These are phyloP conservation scores for Aspergillus costaricaensis DNA, from an alignment of 2,329 filamentous ascomycete species.

Conservation along the genomic window DNA sequence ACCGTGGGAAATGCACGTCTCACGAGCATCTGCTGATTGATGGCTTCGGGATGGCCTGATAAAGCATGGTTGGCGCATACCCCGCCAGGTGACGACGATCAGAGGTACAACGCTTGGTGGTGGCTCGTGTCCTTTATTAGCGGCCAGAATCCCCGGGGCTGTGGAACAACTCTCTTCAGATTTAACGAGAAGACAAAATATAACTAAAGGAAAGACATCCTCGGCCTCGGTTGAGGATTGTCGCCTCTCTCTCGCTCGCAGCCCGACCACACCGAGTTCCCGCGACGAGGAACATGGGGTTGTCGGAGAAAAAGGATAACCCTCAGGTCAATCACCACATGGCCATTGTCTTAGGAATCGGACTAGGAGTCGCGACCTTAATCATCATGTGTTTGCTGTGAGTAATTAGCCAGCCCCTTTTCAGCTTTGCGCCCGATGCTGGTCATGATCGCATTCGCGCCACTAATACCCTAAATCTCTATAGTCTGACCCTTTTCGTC, in stretches of 20 bases:
- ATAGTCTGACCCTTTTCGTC: slow-evolving; percentile 33
- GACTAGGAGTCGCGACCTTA: slow-evolving; percentile 33
- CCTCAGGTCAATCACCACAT: slow-evolving; percentile 29
- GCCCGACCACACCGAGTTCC: slow-evolving; percentile 2
- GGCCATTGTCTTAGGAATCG: slow-evolving; percentile 36
- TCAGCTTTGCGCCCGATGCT: background rate
- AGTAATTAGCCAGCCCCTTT: slow-evolving; percentile 14
- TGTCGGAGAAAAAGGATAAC: slow-evolving; percentile 22
- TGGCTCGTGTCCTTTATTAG: background rate
- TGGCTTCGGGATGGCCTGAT: slow-evolving; percentile 7
- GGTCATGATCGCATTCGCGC: background rate
- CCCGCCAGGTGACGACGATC: slow-evolving; percentile 11
- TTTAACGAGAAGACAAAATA: background rate
- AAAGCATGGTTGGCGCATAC: slow-evolving; percentile 8
- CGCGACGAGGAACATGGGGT: slow-evolving; percentile 17
- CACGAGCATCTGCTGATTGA: slow-evolving; percentile 7
- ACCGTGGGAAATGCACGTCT: slow-evolving; percentile 2
- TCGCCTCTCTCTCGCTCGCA: background rate
- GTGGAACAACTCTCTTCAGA: background rate
- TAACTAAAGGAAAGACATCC: background rate
- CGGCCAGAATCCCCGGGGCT: background rate
- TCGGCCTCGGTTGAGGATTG: background rate
- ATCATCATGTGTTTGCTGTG: slow-evolving; percentile 37
- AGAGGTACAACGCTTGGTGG: slow-evolving; percentile 3
- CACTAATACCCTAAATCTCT: background rate